Conservation (phyloP, 2,329 filamentous ascomycete genomes). For the Chrysoporthe puriensis region DNA sequence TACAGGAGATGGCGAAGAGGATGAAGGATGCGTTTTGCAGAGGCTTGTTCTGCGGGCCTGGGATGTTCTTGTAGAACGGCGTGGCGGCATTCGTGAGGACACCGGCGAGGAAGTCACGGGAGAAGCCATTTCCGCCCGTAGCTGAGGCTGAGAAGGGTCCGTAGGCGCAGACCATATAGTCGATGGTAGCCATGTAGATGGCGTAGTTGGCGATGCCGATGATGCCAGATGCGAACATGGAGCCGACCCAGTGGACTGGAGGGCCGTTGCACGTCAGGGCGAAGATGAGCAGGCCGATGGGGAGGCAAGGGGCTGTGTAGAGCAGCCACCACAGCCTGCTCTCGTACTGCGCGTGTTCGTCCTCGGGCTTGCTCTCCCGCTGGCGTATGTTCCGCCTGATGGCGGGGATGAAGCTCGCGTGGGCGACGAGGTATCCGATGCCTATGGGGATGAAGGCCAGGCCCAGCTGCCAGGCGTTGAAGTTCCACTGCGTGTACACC, state of each 20-base stretch:
- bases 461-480: conserved; percentile 59
- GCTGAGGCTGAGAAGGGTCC: conserved; percentile 75
- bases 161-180: conserved; percentile 78
- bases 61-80: conserved; percentile 66
- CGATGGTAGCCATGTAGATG: conserved; percentile 76
- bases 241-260: conserved; percentile 68
- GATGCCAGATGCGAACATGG: conserved; percentile 65
- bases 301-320: conserved; percentile 62
- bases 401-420: conserved; percentile 60
- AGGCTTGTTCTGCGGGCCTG: conserved; percentile 43
- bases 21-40: conserved; percentile 61
- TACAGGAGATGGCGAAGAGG: conserved; percentile 62
- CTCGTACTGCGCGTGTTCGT: conserved; percentile 69
- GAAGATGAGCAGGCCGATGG: conserved; percentile 72
- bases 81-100: conserved; percentile 70
- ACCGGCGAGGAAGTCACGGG: conserved; percentile 74
- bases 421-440: conserved; percentile 67
- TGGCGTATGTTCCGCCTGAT: conserved; percentile 58
- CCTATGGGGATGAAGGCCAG: conserved; percentile 69
- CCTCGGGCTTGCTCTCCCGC: conserved; percentile 53
- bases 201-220: conserved; percentile 71
- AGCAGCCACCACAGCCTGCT: conserved; percentile 68
- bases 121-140: conserved; percentile 76
- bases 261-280: conserved; percentile 70
- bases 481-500: conserved; percentile 71